Base-by-base conservation (phyloP, 2,329 filamentous ascomycete species). In the Talaromyces amestolkiae region DNA sequence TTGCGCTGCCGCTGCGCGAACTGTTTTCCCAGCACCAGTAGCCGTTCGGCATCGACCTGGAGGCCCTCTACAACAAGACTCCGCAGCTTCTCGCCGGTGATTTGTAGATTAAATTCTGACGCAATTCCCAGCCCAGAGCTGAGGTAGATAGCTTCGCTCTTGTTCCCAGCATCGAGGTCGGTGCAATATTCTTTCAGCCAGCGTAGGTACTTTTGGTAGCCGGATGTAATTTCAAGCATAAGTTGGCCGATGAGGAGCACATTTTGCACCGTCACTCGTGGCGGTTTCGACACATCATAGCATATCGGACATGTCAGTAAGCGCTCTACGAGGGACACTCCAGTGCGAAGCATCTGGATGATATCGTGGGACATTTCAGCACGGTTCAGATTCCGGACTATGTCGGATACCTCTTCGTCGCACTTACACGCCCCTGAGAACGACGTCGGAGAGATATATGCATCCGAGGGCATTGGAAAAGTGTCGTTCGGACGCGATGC, bases 251-350 rank as follows among this genome's bases (percentile, higher is more conserved):
- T 69, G 3, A 74, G 69, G 1, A 74, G 68, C 1, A 74, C 73
- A 58, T 74, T 74, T 53, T 74, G 72, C 5, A 73, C 67, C 2
- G 73, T 74, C 19, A 72, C 43, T 19, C 72, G 69, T 3, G 72
- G 71, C 7, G 72, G 71, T 31, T 72, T 74, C 1, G 71, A 71
- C n/a, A 71, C 64, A 33, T 74, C 72, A 59, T 73, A 74, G 68
- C 73, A 74, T 24, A 68, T 67, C 4, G 69, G 67, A 63, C 73
- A 74, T 1, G 63, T 68, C 19, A 74, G 63, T 39, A 74, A 51
- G 13, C 67, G 63, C 22, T 73, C 70, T 43, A 68, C 41, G 15
- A 74, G 65, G 4, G 67, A 63, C 37, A 58, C 47, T 19, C 61
- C 61, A 7, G 51, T 22, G 61, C 69, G 70, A 61, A 75, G 66